A percentile compares a stretch with the other conserved stretches of the same genome.
These are phyloP conservation scores for Leishmania major DNA, from an alignment of 208 protist species.

Conservation along the genomic window DNA sequence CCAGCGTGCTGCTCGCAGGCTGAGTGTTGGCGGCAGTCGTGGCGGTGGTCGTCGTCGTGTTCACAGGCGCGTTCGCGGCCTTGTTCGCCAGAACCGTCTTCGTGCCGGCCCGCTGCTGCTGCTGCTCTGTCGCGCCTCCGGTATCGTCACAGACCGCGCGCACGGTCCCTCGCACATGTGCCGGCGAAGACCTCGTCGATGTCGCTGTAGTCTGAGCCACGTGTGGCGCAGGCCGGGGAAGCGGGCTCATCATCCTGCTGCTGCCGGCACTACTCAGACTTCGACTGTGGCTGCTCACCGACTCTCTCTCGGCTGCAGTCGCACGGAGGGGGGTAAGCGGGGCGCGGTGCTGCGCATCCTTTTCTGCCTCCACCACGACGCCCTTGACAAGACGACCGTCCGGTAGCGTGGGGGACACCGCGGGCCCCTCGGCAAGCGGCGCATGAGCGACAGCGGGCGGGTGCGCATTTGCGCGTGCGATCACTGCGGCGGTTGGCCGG, in stretches of 20 bases:
- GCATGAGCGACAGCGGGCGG: not conserved
- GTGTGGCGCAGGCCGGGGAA: conserved; percentile 29
- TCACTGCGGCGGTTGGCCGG: too few species aligned
- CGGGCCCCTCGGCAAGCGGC: not conserved
- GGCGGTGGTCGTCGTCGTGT: not conserved
- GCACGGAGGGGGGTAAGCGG: not conserved
- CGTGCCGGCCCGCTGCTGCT: not conserved
- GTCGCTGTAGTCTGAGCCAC: not conserved
- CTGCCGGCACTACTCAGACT: not conserved
- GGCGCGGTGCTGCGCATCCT: not conserved
- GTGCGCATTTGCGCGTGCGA: not conserved
- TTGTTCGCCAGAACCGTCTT: not conserved
- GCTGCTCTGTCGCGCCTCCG: not conserved
- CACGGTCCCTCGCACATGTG: conserved; percentile 10
- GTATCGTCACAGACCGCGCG: not conserved
- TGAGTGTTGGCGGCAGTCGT: not conserved
- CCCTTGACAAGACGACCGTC: not conserved
- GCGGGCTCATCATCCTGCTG: conserved; percentile 35
- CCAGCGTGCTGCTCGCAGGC: not conserved
- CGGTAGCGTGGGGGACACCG: not conserved
- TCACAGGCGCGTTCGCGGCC: not conserved
- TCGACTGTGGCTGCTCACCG: not conserved
- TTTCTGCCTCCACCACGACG: not conserved
- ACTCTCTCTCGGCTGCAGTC: not conserved
- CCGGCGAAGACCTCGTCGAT: not conserved